Evolutionary conservation across 1,284 basidiomycete genomes (phyloP).

Genomic region (Chalciporus piperatoides): DNA sequence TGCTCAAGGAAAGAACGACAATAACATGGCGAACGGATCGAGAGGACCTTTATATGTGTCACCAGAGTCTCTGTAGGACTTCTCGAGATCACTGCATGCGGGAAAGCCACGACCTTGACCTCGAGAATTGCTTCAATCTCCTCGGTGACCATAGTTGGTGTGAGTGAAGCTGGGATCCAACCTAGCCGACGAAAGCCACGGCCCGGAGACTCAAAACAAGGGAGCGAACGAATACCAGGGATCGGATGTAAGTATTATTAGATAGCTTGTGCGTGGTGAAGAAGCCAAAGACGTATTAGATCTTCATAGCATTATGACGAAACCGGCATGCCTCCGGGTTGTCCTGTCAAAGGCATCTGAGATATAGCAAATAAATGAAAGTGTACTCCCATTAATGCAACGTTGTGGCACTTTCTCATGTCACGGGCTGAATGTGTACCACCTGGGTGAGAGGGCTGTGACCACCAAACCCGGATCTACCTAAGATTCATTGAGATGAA

Average conservation of each 20-base stretch:
- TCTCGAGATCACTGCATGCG: constrained; percentile 18
- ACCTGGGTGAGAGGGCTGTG: constrained; percentile 26
- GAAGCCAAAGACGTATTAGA: constrained; percentile 6
- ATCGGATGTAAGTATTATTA: constrained; percentile 12
- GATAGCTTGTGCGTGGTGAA: constrained; percentile 19
- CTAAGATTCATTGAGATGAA: constrained; percentile 9
- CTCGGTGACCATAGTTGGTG: constrained; percentile 29
- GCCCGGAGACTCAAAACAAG: constrained; percentile 20
- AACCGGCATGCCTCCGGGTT: constrained; percentile 10
- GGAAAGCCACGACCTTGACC: constrained; percentile 7
- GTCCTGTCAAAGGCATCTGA: constrained; percentile 7
- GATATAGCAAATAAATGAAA: constrained; percentile 18
- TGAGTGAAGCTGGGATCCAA: constrained; percentile 25
- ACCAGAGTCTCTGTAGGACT: constrained; percentile 2
- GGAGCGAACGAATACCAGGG: constrained; percentile 12
- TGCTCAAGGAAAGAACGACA: constrained; percentile 13
- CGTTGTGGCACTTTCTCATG: constrained; percentile 28
- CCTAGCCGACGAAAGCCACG: constrained; percentile 26
- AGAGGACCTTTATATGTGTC: constrained; percentile 25
- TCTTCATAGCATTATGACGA: constrained; percentile 14
- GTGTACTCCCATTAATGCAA: constrained; percentile 10
- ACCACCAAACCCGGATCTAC: constrained; percentile 9
- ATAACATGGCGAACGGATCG: constrained; percentile 11
- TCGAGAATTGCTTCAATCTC: constrained; percentile 17
- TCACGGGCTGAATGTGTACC: constrained; percentile 12